Evolutionary conservation across 441 rosid genomes (phyloP).

Genomic region (Adansonia madagascariensis): DNA sequence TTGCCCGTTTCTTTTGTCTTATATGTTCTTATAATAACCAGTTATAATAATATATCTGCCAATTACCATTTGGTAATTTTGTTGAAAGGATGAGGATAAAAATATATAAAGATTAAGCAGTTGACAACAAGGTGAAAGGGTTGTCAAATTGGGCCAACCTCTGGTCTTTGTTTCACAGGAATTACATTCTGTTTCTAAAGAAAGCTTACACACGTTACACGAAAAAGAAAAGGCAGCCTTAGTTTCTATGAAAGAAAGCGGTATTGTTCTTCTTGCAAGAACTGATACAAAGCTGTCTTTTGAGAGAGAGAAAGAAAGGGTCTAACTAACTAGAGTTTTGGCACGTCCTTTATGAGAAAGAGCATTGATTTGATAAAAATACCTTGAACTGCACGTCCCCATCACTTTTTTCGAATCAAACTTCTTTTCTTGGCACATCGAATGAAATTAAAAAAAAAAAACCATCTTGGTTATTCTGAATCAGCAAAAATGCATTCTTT

Average conservation of each 20-base stretch:
- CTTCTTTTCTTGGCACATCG: conserved; percentile 30
- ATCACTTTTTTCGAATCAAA: conserved; percentile 4
- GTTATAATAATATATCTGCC: background rate
- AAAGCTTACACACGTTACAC: conserved; percentile 38
- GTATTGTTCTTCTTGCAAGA: conserved; percentile 24
- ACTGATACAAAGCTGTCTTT: conserved; percentile 27
- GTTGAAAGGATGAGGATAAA: conserved; percentile 20
- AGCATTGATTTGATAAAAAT: conserved; percentile 19
- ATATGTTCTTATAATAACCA: conserved; percentile 11
- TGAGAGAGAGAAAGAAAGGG: conserved; percentile 24
- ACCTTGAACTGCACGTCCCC: conserved; percentile 50
- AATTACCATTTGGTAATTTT: conserved; percentile 14
- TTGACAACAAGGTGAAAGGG: background rate
- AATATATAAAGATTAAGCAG: background rate
- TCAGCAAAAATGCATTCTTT: conserved; percentile 22
- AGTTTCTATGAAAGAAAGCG: conserved; percentile 28
- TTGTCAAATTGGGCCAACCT: conserved; percentile 16
- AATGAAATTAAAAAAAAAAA: conserved; percentile 10
- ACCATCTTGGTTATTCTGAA: conserved; percentile 53
- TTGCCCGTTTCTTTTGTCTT: conserved; percentile 32
- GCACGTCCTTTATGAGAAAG: conserved; percentile 21
- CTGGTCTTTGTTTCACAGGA: background rate
- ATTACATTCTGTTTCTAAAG: conserved; percentile 18
- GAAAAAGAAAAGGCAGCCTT: conserved; percentile 32
- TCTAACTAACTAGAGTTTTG: too few species aligned